These are phyloP conservation scores for Phoenix dactylifera DNA, from an alignment of 176 grass and related monocot genomes.

Conservation along the genomic window DNA sequence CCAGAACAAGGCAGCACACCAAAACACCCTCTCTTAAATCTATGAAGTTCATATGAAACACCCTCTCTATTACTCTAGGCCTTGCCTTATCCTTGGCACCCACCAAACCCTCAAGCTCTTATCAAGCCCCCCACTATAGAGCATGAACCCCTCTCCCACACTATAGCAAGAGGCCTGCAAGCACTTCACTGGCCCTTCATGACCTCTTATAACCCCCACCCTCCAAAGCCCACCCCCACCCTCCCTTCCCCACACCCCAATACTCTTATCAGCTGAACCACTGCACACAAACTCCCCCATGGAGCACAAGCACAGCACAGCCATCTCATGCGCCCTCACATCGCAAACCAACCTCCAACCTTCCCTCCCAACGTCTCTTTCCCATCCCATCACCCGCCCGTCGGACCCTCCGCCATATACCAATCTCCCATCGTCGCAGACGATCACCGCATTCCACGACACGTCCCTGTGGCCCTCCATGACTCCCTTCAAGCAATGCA, in stretches of 20 bases:
- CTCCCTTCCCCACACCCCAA: conserved; percentile 57
- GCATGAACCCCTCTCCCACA: conserved; percentile 48
- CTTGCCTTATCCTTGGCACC: conserved; percentile 23
- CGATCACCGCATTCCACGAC: conserved; percentile 59
- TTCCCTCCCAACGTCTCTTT: conserved; percentile 16
- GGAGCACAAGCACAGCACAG: conserved; percentile 58
- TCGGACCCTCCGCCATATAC: conserved; percentile 65
- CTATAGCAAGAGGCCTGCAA: conserved; percentile 51
- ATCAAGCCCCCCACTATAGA: conserved; percentile 82
- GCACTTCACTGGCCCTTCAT: conserved; percentile 84
- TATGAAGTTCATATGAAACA: no score
- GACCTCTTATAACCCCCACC: conserved; percentile 38
- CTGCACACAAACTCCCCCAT: conserved; percentile 61
- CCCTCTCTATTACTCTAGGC: no score
- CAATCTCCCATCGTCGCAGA: conserved; percentile 15
- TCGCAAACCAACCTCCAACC: conserved; percentile 55
- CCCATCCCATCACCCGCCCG: conserved; percentile 49
- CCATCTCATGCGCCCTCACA: conserved; percentile 58
- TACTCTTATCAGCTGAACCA: conserved; percentile 72
- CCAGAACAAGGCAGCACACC: no score
- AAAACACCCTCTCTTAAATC: no score
- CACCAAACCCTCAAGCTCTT: conserved; percentile 96
- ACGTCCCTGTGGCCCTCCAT: conserved; percentile 44
- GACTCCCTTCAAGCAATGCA: conserved; percentile 41
- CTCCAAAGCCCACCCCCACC: conserved; percentile 28